Evolutionary conservation across 192 early-diverging fungal species (phyloP).

Genomic region (Rhizophagus clarus): DNA sequence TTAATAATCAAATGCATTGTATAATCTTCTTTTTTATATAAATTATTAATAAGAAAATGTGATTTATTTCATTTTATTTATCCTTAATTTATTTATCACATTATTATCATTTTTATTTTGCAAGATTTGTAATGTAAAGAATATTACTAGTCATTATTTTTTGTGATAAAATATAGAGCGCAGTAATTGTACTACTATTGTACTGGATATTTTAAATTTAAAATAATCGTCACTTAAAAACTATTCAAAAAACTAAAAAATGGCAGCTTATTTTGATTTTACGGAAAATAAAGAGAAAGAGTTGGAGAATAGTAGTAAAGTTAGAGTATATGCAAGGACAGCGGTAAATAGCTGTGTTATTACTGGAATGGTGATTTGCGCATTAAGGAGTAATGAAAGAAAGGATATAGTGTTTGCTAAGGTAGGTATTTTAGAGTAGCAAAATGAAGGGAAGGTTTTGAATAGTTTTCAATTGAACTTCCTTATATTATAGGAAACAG

Average conservation of each 20-base stretch:
- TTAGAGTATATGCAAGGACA: slow-evolving; percentile 15
- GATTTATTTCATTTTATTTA: no score
- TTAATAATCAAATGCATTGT: no score
- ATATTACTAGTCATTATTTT: no score
- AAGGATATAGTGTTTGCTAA: slow-evolving; percentile 20
- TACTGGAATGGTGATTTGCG: background rate
- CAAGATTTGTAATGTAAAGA: no score
- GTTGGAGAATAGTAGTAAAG: background rate
- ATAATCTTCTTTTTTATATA: no score
- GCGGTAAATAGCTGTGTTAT: slow-evolving; percentile 20
- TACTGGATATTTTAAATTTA: no score
- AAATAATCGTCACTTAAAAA: no score
- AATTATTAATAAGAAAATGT: no score
- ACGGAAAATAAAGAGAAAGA: background rate
- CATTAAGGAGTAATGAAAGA: slow-evolving; percentile 5
- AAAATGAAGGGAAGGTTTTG: background rate
- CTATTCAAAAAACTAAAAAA: background rate
- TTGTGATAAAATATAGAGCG: no score
- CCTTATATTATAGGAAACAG: slow-evolving; percentile 11
- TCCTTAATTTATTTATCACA: no score
- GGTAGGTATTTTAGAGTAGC: background rate
- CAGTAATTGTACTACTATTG: no score
- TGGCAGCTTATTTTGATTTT: slow-evolving; percentile 12
- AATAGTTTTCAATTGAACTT: background rate
- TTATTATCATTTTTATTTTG: no score